Percentiles rank a stretch among this genome's conserved stretches.
phyloP scores from a whole-genome alignment of 1,139 yeast species.

The Nakaseomyces glabratus region DNA sequence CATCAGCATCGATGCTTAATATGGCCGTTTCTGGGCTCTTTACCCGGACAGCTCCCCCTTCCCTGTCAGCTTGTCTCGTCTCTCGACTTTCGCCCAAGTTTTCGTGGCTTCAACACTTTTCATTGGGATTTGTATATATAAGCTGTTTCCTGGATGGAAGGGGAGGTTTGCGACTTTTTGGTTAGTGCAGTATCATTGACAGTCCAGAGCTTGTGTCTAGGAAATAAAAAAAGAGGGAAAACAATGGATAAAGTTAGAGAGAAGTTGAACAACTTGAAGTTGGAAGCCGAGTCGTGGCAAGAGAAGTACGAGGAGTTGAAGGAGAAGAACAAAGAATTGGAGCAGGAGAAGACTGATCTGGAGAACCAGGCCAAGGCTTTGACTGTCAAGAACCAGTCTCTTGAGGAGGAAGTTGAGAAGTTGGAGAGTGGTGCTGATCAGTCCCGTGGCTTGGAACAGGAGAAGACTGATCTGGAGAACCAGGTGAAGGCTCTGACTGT shows the following conservation, averaged over 20 bases:
- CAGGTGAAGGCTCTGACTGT: slow-evolving; percentile 85
- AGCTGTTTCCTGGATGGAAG: no score
- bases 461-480: slow-evolving; percentile 83
- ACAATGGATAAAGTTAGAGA: slow-evolving; percentile 31
- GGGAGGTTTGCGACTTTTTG: no score
- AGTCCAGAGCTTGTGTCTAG: no score
- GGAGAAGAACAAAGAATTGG: slow-evolving; percentile 75
- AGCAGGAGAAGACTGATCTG: slow-evolving; percentile 52
- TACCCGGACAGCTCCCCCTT: no score
- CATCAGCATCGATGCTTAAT: no score
- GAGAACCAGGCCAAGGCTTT: slow-evolving; percentile 81
- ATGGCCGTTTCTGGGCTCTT: no score
- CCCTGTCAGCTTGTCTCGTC: no score
- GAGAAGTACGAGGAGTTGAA: slow-evolving; percentile 87
- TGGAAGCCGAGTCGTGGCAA: slow-evolving; percentile 96
- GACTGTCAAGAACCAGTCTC: slow-evolving; percentile 81
- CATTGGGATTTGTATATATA: no score
- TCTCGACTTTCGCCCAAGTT: no score
- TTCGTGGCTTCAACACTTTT: no score
- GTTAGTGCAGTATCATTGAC: no score
- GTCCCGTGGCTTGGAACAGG: slow-evolving; percentile 37
- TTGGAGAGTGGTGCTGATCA: slow-evolving; percentile 72
- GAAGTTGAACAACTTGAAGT: slow-evolving; percentile 80
- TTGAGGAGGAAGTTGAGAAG: slow-evolving; percentile 87
- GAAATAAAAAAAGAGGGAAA: no score